Conservation (phyloP, 2,329 filamentous ascomycete species). For the Aureobasidium sp. region DNA sequence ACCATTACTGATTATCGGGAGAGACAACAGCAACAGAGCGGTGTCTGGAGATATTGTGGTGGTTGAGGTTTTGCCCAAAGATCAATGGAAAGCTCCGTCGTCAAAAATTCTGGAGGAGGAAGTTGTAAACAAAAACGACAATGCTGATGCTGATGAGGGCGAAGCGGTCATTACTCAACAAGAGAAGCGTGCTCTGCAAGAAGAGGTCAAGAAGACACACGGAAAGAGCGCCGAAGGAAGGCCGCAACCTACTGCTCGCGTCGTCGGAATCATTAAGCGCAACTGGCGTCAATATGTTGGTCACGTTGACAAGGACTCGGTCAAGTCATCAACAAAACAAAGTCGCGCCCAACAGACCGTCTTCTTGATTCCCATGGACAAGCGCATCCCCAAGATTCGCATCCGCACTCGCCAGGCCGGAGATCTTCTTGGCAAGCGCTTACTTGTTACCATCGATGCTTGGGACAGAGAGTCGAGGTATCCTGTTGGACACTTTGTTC, state of each 20-base stretch:
- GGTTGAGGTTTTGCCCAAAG: conserved; percentile 83
- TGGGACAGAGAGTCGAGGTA: conserved; percentile 94
- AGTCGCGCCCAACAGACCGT: conserved; percentile 85
- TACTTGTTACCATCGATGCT: conserved; percentile 86
- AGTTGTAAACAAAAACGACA: conserved; percentile 83
- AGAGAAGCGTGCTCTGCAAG: conserved; percentile 79
- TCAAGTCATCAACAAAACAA: conserved; percentile 64
- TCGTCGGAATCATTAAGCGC: conserved; percentile 86
- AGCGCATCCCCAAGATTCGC: conserved; percentile 91
- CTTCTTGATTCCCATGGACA: conserved; percentile 96
- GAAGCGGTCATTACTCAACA: conserved; percentile 76
- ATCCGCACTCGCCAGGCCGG: conserved; percentile 84
- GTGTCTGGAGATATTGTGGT: conserved; percentile 90
- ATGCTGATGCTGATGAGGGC: conserved; percentile 71
- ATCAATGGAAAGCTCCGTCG: conserved; percentile 95
- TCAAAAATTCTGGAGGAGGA: conserved; percentile 96
- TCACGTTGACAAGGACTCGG: conserved; percentile 82
- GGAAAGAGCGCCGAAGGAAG: conserved; percentile 67
- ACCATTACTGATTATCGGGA: conserved; percentile 75
- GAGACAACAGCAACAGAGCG: conserved; percentile 92
- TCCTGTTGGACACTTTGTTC: conserved; percentile 87
- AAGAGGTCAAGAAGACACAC: conserved; percentile 83
- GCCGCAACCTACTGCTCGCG: conserved; percentile 81
- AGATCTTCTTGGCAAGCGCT: conserved; percentile 82
- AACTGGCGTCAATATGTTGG: conserved; percentile 99